phyloP scores from a whole-genome alignment of 2,329 filamentous ascomycete genomes.

The Magnaporthiopsis incrustans region DNA sequence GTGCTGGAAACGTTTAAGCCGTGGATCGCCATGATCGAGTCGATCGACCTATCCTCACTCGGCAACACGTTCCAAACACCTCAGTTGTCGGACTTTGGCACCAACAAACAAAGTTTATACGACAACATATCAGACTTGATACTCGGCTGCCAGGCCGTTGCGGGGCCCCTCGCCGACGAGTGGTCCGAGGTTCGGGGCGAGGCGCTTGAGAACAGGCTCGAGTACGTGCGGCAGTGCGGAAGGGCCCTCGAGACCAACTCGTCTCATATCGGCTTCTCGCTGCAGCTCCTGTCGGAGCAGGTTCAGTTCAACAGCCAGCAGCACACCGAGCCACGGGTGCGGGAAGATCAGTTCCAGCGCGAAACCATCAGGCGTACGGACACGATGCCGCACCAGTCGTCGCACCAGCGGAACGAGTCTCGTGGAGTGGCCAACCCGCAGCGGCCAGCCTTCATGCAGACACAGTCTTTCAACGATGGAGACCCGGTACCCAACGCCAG shows the following conservation, averaged over 20 bases:
- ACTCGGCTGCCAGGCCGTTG: slow-evolving; percentile 82
- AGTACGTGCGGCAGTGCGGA: slow-evolving; percentile 68
- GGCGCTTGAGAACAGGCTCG: slow-evolving; percentile 77
- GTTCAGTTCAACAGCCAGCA: slow-evolving; percentile 51
- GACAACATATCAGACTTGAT: slow-evolving; percentile 88
- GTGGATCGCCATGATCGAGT: slow-evolving; percentile 86
- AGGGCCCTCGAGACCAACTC: slow-evolving; percentile 80
- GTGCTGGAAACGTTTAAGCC: slow-evolving; percentile 84
- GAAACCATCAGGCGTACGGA: slow-evolving; percentile 50
- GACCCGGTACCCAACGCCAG: slow-evolving; percentile 35
- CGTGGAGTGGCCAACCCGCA: slow-evolving; percentile 29
- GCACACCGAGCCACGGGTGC: slow-evolving; percentile 34
- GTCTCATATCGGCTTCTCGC: slow-evolving; percentile 77
- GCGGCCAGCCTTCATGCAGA: slow-evolving; percentile 40
- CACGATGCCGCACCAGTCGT: slow-evolving; percentile 43
- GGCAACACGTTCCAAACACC: slow-evolving; percentile 74
- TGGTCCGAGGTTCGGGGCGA: slow-evolving; percentile 92
- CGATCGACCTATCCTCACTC: slow-evolving; percentile 76
- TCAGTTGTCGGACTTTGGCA: slow-evolving; percentile 76
- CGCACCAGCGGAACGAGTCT: slow-evolving; percentile 52
- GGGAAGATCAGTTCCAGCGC: slow-evolving; percentile 38
- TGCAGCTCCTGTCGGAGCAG: slow-evolving; percentile 80
- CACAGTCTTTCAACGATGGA: slow-evolving; percentile 60
- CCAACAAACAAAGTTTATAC: slow-evolving; percentile 88
- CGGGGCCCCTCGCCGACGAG: slow-evolving; percentile 84